phyloP scores from a whole-genome alignment of 2,329 filamentous ascomycete species.

The Aspergillus tubingensis region DNA sequence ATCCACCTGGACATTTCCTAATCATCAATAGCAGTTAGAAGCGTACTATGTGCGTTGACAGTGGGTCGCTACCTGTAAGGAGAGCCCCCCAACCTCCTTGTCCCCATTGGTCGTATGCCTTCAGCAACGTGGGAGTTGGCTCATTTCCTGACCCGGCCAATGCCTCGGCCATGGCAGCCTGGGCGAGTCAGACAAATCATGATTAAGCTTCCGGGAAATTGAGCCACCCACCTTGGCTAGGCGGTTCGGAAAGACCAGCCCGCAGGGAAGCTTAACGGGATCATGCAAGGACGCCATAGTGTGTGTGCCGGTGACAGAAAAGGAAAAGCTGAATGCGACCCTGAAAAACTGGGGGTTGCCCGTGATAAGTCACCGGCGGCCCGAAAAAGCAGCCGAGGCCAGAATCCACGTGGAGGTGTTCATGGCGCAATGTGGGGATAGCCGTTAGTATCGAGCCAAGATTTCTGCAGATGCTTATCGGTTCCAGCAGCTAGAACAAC shows the following conservation, averaged over 20 bases:
- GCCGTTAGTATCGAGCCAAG: not conserved
- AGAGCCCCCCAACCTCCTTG: conserved; percentile 45
- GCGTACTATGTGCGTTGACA: not conserved
- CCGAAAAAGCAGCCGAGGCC: conserved; percentile 4
- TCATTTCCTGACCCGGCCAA: conserved; percentile 51
- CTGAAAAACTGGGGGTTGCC: not conserved
- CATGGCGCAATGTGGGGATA: not conserved
- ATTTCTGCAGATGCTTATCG: not conserved
- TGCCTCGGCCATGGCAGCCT: conserved; percentile 46
- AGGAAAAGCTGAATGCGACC: not conserved
- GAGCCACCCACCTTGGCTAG: conserved; percentile 45
- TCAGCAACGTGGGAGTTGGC: conserved; percentile 46
- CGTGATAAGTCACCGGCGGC: not conserved
- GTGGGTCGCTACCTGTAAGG: conserved; percentile 40
- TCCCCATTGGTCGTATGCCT: conserved; percentile 57
- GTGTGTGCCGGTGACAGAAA: not conserved
- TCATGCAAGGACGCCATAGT: conserved; percentile 35
- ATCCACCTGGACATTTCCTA: conserved; percentile 49
- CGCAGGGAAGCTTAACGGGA: conserved; percentile 56
- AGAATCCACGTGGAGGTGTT: not conserved
- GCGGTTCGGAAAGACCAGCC: conserved; percentile 58
- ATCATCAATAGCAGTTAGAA: not conserved
- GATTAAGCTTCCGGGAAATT: not conserved
- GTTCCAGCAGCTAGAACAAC: not conserved
- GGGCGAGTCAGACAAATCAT: conserved; percentile 16